These are phyloP conservation scores for Cercospora brassicicola DNA, from an alignment of 2,329 filamentous ascomycete genomes.

Conservation along the genomic window DNA sequence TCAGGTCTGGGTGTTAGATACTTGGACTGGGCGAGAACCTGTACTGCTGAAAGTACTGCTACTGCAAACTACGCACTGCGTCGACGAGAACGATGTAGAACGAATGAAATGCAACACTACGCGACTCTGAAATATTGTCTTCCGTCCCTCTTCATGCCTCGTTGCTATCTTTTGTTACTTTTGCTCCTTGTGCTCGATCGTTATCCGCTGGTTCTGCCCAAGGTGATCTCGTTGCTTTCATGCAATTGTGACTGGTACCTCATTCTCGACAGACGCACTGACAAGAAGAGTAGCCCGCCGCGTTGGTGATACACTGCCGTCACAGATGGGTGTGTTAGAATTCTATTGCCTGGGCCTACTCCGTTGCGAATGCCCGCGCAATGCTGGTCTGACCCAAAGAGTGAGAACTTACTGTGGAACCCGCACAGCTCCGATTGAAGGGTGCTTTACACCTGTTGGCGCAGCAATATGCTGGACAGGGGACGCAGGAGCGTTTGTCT, in stretches of 20 bases:
- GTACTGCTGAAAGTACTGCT: neutral
- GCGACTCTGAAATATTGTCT: neutral
- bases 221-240: neutral
- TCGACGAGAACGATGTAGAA: neutral
- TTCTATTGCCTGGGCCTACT: neutral
- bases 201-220: neutral
- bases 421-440: constrained; percentile 5
- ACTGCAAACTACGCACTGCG: neutral
- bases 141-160: neutral
- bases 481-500: constrained; percentile 15
- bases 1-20: constrained; percentile 6
- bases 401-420: constrained; percentile 1
- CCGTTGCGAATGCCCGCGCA: neutral
- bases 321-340: neutral
- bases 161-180: neutral
- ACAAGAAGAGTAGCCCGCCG: constrained; percentile 5
- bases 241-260: neutral
- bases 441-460: constrained; percentile 7
- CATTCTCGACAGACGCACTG: constrained; percentile 7
- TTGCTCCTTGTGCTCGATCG: neutral
- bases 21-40: constrained; percentile 8
- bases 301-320: constrained; percentile 11
- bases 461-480: constrained; percentile 15
- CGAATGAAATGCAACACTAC: neutral
- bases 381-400: neutral